Percentiles rank a stretch among this genome's conserved stretches.
These are phyloP conservation scores for Fusarium papillatum DNA, from an alignment of 2,329 filamentous ascomycete species.

Conservation along the genomic window DNA sequence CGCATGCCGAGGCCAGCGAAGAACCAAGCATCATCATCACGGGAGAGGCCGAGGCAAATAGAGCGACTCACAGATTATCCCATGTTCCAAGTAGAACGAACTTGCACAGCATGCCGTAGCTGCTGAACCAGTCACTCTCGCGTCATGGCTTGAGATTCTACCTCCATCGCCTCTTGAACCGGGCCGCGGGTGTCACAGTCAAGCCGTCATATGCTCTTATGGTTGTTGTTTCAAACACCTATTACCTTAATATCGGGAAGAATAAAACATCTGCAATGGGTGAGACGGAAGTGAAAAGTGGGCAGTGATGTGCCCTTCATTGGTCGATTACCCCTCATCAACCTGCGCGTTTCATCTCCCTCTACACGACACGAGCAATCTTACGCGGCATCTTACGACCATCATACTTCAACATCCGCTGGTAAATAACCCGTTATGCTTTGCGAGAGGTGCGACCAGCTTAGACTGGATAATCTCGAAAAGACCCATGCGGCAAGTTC, in stretches of 20 bases:
- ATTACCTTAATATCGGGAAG: neutral
- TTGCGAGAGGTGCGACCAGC: neutral
- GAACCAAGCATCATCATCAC: neutral
- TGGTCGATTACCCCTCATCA: neutral
- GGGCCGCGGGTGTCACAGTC: neutral
- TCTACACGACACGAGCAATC: neutral
- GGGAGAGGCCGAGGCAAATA: neutral
- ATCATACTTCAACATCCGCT: neutral
- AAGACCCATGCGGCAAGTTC: neutral
- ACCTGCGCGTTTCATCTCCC: neutral
- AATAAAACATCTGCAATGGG: neutral
- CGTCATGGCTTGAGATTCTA: neutral
- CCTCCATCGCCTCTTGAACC: neutral
- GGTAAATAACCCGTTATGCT: neutral
- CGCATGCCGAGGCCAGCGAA: neutral
- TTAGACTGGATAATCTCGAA: neutral
- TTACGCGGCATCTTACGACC: neutral
- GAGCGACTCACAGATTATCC: neutral
- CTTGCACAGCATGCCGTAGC: neutral
- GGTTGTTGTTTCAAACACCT: too few relatives aligned
- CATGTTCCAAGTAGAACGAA: neutral
- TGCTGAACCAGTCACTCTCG: neutral
- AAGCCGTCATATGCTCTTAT: neutral
- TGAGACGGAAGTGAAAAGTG: neutral
- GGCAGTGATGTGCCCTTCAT: neutral